A percentile compares a stretch with the other conserved stretches of the same genome.
These are phyloP conservation scores for Ceratocystis cubensis DNA, from an alignment of 2,329 filamentous ascomycete genomes.

Conservation along the genomic window DNA sequence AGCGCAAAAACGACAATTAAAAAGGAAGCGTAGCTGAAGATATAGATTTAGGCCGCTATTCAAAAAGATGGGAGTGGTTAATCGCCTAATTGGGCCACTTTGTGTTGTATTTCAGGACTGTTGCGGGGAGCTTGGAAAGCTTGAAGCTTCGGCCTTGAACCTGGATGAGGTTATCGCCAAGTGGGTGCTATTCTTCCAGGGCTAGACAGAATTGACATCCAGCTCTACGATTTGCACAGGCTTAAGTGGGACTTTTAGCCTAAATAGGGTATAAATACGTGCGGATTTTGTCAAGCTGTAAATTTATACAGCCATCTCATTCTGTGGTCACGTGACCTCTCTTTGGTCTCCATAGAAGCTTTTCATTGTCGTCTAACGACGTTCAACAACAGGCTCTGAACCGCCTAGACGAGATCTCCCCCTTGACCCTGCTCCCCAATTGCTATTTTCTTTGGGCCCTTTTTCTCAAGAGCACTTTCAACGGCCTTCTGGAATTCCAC, in stretches of 20 bases:
- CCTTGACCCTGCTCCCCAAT: no score
- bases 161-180: background rate
- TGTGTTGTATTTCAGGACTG: background rate
- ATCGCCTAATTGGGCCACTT: background rate
- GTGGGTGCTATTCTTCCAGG: background rate
- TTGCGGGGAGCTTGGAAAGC: background rate
- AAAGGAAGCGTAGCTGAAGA: background rate
- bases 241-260: background rate
- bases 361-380: background rate
- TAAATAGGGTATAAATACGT: background rate
- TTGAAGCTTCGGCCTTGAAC: background rate
- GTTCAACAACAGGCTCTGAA: no score
- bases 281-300: background rate
- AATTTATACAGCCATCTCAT: background rate
- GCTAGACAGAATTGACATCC: conserved; percentile 2
- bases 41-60: background rate
- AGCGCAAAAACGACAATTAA: background rate
- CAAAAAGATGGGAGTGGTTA: background rate
- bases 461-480: no score
- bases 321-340: background rate
- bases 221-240: background rate
- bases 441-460: no score
- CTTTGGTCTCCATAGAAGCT: background rate
- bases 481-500: background rate
- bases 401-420: no score